These are phyloP conservation scores for Trichosporon ovoides DNA, from an alignment of 1,284 basidiomycete genomes.

Conservation along the genomic window DNA sequence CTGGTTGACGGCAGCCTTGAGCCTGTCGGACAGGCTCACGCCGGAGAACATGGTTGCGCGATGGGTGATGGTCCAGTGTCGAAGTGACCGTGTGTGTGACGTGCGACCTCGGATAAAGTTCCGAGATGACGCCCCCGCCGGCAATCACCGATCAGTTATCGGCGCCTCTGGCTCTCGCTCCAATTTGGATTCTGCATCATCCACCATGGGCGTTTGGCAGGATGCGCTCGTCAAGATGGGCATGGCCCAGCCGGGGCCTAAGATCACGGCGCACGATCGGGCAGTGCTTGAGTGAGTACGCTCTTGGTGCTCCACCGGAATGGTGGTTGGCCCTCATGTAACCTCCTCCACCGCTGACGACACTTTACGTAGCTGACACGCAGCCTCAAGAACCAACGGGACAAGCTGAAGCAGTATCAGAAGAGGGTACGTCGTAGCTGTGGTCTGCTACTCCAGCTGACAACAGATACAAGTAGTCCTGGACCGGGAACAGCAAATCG, in stretches of 20 bases:
- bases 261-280: constrained; percentile 86
- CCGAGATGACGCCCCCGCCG: background rate
- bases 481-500: constrained; percentile 82
- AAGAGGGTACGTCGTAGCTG: constrained; percentile 63
- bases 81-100: background rate
- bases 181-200: constrained; percentile 1
- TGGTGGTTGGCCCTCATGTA: too few species aligned
- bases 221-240: constrained; percentile 42
- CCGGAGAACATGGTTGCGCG: constrained; percentile 29
- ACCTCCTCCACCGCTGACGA: background rate
- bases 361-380: constrained; percentile 1
- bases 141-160: background rate
- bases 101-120: background rate
- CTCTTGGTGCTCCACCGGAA: constrained; percentile 3
- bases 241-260: constrained; percentile 68
- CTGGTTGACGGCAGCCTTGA: constrained; percentile 42
- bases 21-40: constrained; percentile 35
- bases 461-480: constrained; percentile 76
- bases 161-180: background rate
- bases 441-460: background rate
- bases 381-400: constrained; percentile 89
- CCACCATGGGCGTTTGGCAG: constrained; percentile 40
- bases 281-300: constrained; percentile 81
- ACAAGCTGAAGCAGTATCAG: constrained; percentile 93
- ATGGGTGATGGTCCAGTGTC: background rate